phyloP scores from a whole-genome alignment of 495 filamentous ascomycete species.

The Hypomontagnella monticulosa region DNA sequence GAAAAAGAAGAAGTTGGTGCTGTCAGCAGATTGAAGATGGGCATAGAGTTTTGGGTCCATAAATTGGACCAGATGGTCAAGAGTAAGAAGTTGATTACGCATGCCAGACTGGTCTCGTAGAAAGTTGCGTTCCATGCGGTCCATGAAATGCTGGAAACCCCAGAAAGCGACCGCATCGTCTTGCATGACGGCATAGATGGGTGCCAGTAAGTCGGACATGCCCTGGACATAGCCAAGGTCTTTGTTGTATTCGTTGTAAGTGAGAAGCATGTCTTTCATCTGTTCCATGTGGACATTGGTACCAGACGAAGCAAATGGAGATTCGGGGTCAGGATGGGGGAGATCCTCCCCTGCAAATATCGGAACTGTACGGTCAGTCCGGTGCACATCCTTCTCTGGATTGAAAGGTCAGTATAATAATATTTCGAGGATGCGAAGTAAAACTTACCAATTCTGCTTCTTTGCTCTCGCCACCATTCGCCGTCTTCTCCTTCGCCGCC shows the following conservation, averaged over 20 bases:
- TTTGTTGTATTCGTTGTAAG: slow-evolving; percentile 96
- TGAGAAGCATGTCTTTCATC: slow-evolving; percentile 98
- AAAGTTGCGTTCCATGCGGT: slow-evolving; percentile 98
- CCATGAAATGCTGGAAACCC: slow-evolving; percentile 96
- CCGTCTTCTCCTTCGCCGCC: slow-evolving; percentile 77
- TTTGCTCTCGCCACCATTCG: slow-evolving; percentile 97
- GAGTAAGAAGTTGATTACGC: slow-evolving; percentile 86
- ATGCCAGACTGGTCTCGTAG: slow-evolving; percentile 95
- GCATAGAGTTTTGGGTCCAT: slow-evolving; percentile 95
- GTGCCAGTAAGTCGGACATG: slow-evolving; percentile 96
- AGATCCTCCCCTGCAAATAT: slow-evolving; percentile 97
- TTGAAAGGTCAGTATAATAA: slow-evolving; percentile 45
- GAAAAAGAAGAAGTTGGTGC: slow-evolving; percentile 99
- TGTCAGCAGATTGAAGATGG: slow-evolving; percentile 88
- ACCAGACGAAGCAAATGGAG: slow-evolving; percentile 87
- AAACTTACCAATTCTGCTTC: slow-evolving; percentile 84
- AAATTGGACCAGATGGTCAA: slow-evolving; percentile 93
- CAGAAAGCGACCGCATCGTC: slow-evolving; percentile 97
- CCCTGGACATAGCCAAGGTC: slow-evolving; percentile 97
- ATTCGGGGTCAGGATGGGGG: slow-evolving; percentile 97
- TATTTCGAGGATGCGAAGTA: background rate
- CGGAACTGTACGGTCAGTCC: slow-evolving; percentile 90
- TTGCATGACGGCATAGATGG: slow-evolving; percentile 95
- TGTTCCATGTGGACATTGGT: slow-evolving; percentile 98
- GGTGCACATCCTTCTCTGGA: slow-evolving; percentile 96